phyloP scores from a whole-genome alignment of 306 rosid species.

The Dicorynia guianensis region DNA sequence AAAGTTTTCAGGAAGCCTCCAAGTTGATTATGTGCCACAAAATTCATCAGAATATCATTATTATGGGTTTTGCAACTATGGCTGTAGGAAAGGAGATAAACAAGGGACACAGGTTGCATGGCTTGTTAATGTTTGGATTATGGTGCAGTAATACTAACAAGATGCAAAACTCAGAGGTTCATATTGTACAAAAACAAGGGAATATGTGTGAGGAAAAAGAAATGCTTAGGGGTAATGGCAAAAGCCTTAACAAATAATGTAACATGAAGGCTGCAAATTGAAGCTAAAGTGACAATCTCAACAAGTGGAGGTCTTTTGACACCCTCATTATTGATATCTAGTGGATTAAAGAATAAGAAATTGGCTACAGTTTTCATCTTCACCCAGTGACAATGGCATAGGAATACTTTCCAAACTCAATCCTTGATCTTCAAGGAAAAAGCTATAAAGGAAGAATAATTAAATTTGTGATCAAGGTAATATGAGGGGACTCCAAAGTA shows the following conservation, averaged over 20 bases:
- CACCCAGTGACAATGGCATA: slow-evolving; percentile 87
- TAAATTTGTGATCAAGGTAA: slow-evolving; percentile 71
- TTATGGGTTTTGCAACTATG: slow-evolving; percentile 81
- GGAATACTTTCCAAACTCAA: slow-evolving; percentile 82
- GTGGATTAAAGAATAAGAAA: slow-evolving; percentile 75
- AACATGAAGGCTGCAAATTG: slow-evolving; percentile 58
- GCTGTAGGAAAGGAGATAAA: slow-evolving; percentile 78
- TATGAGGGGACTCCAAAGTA: slow-evolving; percentile 49
- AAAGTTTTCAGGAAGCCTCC: slow-evolving; percentile 76
- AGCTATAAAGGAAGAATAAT: slow-evolving; percentile 86
- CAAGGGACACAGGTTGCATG: slow-evolving; percentile 81
- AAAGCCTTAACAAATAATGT: slow-evolving; percentile 48
- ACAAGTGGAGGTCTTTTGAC: slow-evolving; percentile 88
- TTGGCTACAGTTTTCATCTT: slow-evolving; percentile 81
- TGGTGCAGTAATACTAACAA: slow-evolving; percentile 76
- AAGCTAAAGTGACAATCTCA: slow-evolving; percentile 76
- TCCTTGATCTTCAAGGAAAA: slow-evolving; percentile 66
- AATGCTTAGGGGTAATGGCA: slow-evolving; percentile 76
- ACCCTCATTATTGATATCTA: slow-evolving; percentile 79
- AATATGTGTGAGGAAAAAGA: slow-evolving; percentile 55
- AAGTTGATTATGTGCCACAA: slow-evolving; percentile 68
- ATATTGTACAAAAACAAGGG: slow-evolving; percentile 47
- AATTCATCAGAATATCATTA: slow-evolving; percentile 73
- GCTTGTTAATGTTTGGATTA: slow-evolving; percentile 89
- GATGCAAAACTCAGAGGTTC: slow-evolving; percentile 76